Evolutionary conservation across 2,329 filamentous ascomycete species (phyloP).

Genomic region (Diaporthe sp.): DNA sequence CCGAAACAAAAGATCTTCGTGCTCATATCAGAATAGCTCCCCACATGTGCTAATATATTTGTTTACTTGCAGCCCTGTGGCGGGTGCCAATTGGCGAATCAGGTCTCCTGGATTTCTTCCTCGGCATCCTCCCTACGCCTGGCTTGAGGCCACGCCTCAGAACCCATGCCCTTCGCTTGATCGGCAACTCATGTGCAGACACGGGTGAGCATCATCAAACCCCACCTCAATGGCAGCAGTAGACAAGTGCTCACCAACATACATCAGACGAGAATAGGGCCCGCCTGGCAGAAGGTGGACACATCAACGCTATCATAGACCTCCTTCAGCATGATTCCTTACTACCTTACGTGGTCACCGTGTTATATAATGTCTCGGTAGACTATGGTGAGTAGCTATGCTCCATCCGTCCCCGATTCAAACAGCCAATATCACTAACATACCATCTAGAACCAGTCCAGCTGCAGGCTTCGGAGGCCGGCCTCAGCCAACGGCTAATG

Average conservation of each 20-base stretch:
- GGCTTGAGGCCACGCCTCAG: constrained; percentile 58
- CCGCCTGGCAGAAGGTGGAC: constrained; percentile 63
- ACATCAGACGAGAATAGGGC: constrained; percentile 69
- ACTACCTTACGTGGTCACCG: constrained; percentile 67
- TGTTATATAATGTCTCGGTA: constrained; percentile 72
- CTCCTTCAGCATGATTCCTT: constrained; percentile 62
- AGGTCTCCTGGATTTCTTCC: constrained; percentile 68
- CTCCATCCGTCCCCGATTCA: not conserved
- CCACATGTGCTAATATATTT: constrained; percentile 20
- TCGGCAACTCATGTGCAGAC: constrained; percentile 74
- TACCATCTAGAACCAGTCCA: constrained; percentile 67
- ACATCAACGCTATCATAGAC: constrained; percentile 60
- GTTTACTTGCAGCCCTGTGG: constrained; percentile 62
- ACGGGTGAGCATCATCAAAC: constrained; percentile 54
- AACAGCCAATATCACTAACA: constrained; percentile 38
- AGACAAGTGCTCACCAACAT: not conserved
- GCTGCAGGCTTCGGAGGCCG: constrained; percentile 63
- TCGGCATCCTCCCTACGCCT: constrained; percentile 57
- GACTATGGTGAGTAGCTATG: constrained; percentile 66
- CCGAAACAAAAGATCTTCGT: not conserved
- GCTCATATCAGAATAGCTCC: not conserved
- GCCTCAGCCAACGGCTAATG: constrained; percentile 63
- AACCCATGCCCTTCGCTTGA: constrained; percentile 67
- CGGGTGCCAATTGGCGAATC: constrained; percentile 69
- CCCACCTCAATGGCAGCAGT: not conserved